Percentiles rank a stretch among this genome's conserved stretches.
phyloP scores from a whole-genome alignment of 1,139 yeast species.

The Pichia sp. region DNA sequence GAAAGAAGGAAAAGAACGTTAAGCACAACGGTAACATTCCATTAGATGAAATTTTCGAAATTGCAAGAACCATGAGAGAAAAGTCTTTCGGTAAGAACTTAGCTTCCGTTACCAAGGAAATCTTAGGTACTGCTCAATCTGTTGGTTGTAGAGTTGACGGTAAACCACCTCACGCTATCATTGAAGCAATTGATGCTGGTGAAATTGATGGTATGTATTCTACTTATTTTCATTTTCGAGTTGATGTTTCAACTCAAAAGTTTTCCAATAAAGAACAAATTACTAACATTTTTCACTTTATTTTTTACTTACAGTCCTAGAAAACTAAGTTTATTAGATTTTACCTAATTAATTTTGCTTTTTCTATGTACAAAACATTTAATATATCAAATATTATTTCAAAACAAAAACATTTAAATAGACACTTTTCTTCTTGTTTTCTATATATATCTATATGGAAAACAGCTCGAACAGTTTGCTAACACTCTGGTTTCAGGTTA shows the following conservation, averaged over 20 bases:
- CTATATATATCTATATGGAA: too few relatives aligned
- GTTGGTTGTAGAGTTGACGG: slow-evolving; percentile 99
- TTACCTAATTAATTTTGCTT: slow-evolving; percentile 10
- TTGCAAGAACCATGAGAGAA: slow-evolving; percentile 96
- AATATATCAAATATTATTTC: slow-evolving; percentile 2
- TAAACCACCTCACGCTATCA: slow-evolving; percentile 98
- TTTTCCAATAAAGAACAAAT: background rate
- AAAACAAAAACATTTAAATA: slow-evolving; percentile 1
- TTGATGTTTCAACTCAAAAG: background rate
- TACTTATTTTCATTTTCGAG: background rate
- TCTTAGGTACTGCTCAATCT: slow-evolving; percentile 99
- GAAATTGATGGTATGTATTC: slow-evolving; percentile 63
- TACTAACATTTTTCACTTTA: slow-evolving; percentile 14
- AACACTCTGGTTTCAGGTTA: slow-evolving; percentile 89
- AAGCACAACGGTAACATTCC: slow-evolving; percentile 99
- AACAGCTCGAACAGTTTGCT: slow-evolving; percentile 50
- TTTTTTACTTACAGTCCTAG: slow-evolving; percentile 43
- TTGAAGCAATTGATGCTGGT: slow-evolving; percentile 97
- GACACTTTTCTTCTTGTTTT: slow-evolving; percentile 3
- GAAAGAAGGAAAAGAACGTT: slow-evolving; percentile 99
- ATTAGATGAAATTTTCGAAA: slow-evolving; percentile 91
- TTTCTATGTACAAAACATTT: slow-evolving; percentile 13
- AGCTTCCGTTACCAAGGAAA: slow-evolving; percentile 96
- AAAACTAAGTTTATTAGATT: slow-evolving; percentile 45
- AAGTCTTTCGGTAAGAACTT: slow-evolving; percentile 98